These are phyloP conservation scores for Ramalina intermedia DNA, from an alignment of 495 filamentous ascomycete genomes.

Conservation along the genomic window DNA sequence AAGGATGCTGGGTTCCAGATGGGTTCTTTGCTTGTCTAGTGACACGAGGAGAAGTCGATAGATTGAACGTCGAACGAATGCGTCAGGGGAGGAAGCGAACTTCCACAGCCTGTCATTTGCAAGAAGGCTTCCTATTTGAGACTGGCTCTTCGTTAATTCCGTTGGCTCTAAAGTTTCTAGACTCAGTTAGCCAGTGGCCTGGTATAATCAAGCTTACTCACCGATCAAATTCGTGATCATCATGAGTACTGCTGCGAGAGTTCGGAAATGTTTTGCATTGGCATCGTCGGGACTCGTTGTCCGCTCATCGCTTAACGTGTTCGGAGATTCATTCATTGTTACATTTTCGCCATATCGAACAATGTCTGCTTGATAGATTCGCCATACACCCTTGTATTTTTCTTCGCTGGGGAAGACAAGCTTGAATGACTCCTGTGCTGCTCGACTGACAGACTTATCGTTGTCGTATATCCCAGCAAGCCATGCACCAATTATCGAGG, in stretches of 20 bases:
- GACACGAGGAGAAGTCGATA: constrained; percentile 51
- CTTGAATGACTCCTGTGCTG: constrained; percentile 59
- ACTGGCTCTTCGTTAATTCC: constrained; percentile 36
- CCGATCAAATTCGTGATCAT: constrained; percentile 34
- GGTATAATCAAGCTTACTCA: constrained; percentile 12
- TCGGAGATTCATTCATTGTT: constrained; percentile 55
- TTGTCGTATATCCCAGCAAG: constrained; percentile 75
- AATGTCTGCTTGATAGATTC: constrained; percentile 56
- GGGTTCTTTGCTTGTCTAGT: constrained; percentile 41
- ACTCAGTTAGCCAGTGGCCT: not conserved
- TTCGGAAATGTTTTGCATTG: constrained; percentile 66
- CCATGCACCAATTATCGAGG: constrained; percentile 71
- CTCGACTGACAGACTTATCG: constrained; percentile 55
- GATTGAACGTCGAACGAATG: constrained; percentile 52
- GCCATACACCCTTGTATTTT: constrained; percentile 63
- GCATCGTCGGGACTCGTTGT: constrained; percentile 73
- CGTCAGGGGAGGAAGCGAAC: constrained; percentile 51
- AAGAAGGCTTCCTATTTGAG: constrained; percentile 41
- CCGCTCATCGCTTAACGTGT: constrained; percentile 78
- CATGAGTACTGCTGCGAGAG: constrained; percentile 45
- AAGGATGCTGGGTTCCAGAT: constrained; percentile 46
- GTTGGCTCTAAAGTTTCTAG: constrained; percentile 30
- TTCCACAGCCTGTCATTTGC: constrained; percentile 57
- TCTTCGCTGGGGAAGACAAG: constrained; percentile 63
- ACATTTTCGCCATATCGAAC: constrained; percentile 69